Conservation (phyloP, 2,329 filamentous ascomycete genomes). For the Fonsecaea monophora region DNA sequence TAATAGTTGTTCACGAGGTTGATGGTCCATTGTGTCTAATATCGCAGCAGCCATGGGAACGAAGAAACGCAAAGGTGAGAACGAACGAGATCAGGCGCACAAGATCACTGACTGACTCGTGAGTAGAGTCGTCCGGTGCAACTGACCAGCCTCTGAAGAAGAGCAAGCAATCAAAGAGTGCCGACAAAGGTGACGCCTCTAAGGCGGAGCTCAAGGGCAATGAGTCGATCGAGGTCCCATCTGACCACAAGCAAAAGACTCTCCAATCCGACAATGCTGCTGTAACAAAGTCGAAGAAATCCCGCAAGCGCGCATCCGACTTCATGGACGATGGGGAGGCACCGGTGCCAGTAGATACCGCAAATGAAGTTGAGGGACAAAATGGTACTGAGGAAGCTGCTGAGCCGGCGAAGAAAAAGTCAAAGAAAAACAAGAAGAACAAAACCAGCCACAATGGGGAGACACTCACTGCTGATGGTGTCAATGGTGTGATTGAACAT, state of each 20-base stretch:
- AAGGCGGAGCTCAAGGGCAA: conserved; percentile 38
- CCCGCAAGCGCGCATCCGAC: conserved; percentile 57
- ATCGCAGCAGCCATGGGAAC: conserved; percentile 32
- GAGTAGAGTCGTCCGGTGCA: conserved; percentile 26
- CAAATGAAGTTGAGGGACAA: conserved; percentile 48
- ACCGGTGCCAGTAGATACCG: conserved; percentile 25
- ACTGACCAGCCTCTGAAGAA: conserved; percentile 60
- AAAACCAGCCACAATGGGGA: conserved; percentile 49
- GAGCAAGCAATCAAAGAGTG: conserved; percentile 45
- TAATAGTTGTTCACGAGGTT: neutral
- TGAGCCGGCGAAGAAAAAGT: conserved; percentile 42
- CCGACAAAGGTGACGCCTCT: conserved; percentile 46
- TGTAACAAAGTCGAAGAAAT: conserved; percentile 48
- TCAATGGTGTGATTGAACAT: conserved; percentile 45
- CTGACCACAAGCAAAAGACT: conserved; percentile 30
- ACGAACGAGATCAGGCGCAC: neutral
- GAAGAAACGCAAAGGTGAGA: conserved; percentile 40
- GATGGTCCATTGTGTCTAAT: neutral
- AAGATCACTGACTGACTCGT: conserved; percentile 7
- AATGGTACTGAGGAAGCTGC: conserved; percentile 49
- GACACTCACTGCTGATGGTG: conserved; percentile 44
- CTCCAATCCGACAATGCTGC: conserved; percentile 45
- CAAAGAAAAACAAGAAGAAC: conserved; percentile 43
- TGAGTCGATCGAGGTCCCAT: neutral
- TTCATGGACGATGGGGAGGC: conserved; percentile 55